Evolutionary conservation across 2,329 filamentous ascomycete species (phyloP), one percentile per base, ranked within the genome.

Genomic region (Aspergillus proliferans): DNA sequence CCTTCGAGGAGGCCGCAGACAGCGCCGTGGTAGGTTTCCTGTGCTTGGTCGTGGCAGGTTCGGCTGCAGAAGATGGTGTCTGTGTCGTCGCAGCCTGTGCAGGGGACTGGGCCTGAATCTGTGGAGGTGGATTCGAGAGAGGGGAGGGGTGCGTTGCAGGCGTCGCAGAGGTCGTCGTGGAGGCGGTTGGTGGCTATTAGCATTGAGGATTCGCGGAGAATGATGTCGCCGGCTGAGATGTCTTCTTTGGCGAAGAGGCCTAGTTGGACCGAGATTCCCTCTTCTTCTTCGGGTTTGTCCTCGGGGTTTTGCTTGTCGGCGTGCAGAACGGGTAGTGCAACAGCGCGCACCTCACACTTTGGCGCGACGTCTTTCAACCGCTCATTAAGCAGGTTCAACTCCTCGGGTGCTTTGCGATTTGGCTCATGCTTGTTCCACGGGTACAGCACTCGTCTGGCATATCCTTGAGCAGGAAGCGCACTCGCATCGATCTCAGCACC

Each of bases 171-270:
- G 4, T 86, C 78, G 53, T 95, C 90, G 64, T 94, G 89, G 10
- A 93, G 79, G 26, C 89, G 84, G 64, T 93, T 93, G 58, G 92
- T 93, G 42, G 88, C 91, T 2, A 91, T 95, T 38, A 98, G 74
- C 6, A 95, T 79, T 7, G 90, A 93, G 52, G 86, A 87, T 64
- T 98, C 93, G 43, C 81, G 75, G 26, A 98, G 78, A 2, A 96
- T 83, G 5, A 79, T 76, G 65, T 94, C 87, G 8, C 87, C 87
- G 0, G 89, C 82, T 0, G 75, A 71, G 34, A 97, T 87, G 56
- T 95, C 85, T 54, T 87, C 80, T 58, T 83, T 88, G 6, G 91
- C 92, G 65, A 97, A 97, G 3, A 98, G 79, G 4, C 93, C 93
- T 0, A 98, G 79, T 68, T 98, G 93, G 49, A 78, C 79, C 3